Conservation (phyloP, 495 filamentous ascomycete species). For the Arthonia radiata region DNA sequence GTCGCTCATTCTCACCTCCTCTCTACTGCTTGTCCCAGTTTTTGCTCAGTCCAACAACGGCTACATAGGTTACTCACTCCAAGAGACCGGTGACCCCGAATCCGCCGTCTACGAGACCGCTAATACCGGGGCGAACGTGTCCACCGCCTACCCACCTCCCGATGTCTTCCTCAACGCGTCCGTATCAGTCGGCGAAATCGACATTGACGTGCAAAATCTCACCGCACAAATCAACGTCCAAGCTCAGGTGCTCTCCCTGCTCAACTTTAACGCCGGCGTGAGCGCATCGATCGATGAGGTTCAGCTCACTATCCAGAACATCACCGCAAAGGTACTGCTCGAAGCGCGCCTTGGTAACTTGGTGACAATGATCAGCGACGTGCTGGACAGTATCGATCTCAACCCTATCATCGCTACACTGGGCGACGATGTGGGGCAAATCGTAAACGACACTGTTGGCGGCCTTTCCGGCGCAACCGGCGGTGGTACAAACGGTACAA, state of each 20-base stretch:
- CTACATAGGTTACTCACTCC: constrained; percentile 29
- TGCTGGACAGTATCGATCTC: constrained; percentile 26
- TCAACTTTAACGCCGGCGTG: constrained; percentile 31
- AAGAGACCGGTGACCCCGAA: constrained; percentile 21
- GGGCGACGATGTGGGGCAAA: constrained; percentile 19
- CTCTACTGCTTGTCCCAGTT: constrained; percentile 6
- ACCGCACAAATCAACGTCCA: constrained; percentile 34
- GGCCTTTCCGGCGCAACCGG: constrained; percentile 7
- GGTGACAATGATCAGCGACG: constrained; percentile 26
- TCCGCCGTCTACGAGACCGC: constrained; percentile 25
- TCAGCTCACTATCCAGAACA: constrained; percentile 24
- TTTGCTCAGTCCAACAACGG: constrained; percentile 10
- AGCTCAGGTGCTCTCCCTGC: constrained; percentile 27
- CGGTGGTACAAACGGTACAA: constrained; percentile 3
- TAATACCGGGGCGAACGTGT: constrained; percentile 18
- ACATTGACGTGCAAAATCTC: constrained; percentile 27
- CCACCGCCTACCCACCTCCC: constrained; percentile 16
- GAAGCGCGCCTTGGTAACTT: constrained; percentile 30
- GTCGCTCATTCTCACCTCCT: constrained; percentile 7
- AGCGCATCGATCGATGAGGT: constrained; percentile 27
- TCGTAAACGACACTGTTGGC: constrained; percentile 21
- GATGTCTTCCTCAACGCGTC: constrained; percentile 32
- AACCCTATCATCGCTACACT: constrained; percentile 30
- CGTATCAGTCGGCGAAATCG: constrained; percentile 25
- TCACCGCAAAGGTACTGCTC: constrained; percentile 28